Evolutionary conservation across 495 filamentous ascomycete genomes (phyloP).

Genomic region (Letharia lupina): DNA sequence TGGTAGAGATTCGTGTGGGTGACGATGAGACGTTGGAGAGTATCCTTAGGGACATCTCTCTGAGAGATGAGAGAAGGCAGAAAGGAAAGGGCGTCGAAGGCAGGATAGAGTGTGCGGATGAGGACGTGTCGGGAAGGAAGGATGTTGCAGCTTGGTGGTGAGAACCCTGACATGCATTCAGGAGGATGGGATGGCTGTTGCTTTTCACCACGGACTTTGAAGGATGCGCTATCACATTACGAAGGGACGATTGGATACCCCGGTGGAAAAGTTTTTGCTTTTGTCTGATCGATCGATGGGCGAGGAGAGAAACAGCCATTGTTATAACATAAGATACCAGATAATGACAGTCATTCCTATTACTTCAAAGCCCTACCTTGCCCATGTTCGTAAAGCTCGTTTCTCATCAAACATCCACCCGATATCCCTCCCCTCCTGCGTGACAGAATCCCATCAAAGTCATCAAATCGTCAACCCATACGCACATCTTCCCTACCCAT

Average conservation of each 20-base stretch:
- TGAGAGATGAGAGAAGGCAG: neutral
- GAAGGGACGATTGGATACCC: neutral
- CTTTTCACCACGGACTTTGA: neutral
- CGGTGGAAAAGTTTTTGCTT: neutral
- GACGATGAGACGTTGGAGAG: slow-evolving; percentile 12
- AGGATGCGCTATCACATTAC: neutral
- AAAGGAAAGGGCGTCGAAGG: neutral
- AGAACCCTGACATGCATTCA: neutral
- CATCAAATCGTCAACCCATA: too few relatives aligned
- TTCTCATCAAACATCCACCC: too few relatives aligned
- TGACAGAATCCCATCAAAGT: too few relatives aligned
- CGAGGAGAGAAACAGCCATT: neutral
- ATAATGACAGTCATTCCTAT: neutral
- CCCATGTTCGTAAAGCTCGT: too few relatives aligned
- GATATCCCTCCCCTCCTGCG: too few relatives aligned
- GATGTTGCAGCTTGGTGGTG: neutral
- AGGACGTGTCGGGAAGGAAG: neutral
- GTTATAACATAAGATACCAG: neutral
- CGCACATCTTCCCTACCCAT: too few relatives aligned
- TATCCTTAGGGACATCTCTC: slow-evolving; percentile 3
- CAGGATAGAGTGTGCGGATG: neutral
- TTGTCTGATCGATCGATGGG: neutral
- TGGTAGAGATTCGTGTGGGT: slow-evolving; percentile 10
- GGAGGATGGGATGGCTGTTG: neutral
- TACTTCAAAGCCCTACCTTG: neutral